Conservation (phyloP, 179 eudicot genomes). For the Beta macrorhiza region DNA sequence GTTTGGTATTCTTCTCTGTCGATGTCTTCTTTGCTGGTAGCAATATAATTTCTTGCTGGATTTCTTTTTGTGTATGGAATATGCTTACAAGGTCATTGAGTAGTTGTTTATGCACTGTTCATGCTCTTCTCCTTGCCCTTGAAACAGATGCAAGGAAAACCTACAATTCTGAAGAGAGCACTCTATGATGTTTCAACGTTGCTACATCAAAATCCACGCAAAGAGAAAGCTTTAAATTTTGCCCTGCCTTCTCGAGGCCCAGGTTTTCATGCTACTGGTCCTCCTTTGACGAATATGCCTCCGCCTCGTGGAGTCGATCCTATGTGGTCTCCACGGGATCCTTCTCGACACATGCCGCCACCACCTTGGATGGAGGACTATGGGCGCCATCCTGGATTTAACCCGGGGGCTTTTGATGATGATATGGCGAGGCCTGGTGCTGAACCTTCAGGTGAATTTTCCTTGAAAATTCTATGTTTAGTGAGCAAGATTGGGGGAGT, state of each 20-base stretch:
- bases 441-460: conserved; percentile 64
- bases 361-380: conserved; percentile 51
- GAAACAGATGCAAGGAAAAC: conserved; percentile 71
- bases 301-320: conserved; percentile 42
- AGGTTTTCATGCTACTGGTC: conserved; percentile 49
- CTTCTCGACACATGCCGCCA: conserved; percentile 46
- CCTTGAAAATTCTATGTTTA: conserved; percentile 67
- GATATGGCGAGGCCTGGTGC: conserved; percentile 38
- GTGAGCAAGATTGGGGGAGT: conserved; percentile 71
- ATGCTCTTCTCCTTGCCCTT: neutral
- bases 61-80: neutral
- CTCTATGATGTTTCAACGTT: conserved; percentile 71
- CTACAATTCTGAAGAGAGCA: conserved; percentile 54
- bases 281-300: conserved; percentile 40
- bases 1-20: neutral
- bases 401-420: conserved; percentile 42
- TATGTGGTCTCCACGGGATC: conserved; percentile 49
- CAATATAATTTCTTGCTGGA: neutral
- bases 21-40: neutral
- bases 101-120: neutral
- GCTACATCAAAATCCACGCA: conserved; percentile 80
- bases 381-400: conserved; percentile 34
- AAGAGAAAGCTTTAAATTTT: conserved; percentile 58
- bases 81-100: conserved; percentile 5
- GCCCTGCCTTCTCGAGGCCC: conserved; percentile 41